A percentile compares a stretch with the other conserved stretches of the same genome.
These are phyloP conservation scores for Grifola frondosa DNA, from an alignment of 1,284 basidiomycete species.

Conservation along the genomic window DNA sequence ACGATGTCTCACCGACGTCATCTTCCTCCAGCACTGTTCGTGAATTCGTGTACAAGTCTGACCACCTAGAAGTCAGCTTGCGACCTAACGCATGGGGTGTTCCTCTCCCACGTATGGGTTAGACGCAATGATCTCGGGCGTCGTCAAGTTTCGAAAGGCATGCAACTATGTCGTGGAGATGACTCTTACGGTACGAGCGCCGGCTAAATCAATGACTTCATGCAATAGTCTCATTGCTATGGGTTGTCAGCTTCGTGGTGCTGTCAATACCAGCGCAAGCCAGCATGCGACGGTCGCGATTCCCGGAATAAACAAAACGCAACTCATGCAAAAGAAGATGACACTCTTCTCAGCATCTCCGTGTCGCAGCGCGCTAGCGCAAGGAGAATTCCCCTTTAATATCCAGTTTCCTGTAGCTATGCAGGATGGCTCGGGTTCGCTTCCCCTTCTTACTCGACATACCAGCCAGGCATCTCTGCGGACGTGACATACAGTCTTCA, in stretches of 20 bases:
- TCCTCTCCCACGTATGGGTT: slow-evolving; percentile 40
- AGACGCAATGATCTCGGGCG: slow-evolving; percentile 41
- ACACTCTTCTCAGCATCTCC: slow-evolving; percentile 31
- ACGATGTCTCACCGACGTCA: slow-evolving; percentile 8
- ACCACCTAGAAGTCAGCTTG: slow-evolving; percentile 41
- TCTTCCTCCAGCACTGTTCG: slow-evolving; percentile 21
- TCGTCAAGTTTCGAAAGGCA: slow-evolving; percentile 35
- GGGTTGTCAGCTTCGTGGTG: slow-evolving; percentile 38
- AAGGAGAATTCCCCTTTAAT: slow-evolving; percentile 36
- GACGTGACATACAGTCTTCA: slow-evolving; percentile 41
- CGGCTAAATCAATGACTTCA: no score
- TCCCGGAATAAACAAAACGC: slow-evolving; percentile 17
- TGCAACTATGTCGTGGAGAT: slow-evolving; percentile 38
- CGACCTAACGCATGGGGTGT: slow-evolving; percentile 42
- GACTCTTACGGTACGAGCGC: slow-evolving; percentile 35
- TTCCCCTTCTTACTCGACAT: slow-evolving; percentile 43
- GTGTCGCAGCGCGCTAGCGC: slow-evolving; percentile 25
- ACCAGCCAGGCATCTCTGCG: slow-evolving; percentile 37
- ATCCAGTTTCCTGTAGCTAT: slow-evolving; percentile 40
- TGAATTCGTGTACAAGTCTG: slow-evolving; percentile 39
- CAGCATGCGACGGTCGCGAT: slow-evolving; percentile 27
- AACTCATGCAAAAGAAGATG: slow-evolving; percentile 32
- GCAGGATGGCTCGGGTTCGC: slow-evolving; percentile 24
- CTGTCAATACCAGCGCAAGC: slow-evolving; percentile 35
- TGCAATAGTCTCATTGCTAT: slow-evolving; percentile 2